phyloP scores from a whole-genome alignment of 495 filamentous ascomycete genomes.

The Penicillium robsamsonii region DNA sequence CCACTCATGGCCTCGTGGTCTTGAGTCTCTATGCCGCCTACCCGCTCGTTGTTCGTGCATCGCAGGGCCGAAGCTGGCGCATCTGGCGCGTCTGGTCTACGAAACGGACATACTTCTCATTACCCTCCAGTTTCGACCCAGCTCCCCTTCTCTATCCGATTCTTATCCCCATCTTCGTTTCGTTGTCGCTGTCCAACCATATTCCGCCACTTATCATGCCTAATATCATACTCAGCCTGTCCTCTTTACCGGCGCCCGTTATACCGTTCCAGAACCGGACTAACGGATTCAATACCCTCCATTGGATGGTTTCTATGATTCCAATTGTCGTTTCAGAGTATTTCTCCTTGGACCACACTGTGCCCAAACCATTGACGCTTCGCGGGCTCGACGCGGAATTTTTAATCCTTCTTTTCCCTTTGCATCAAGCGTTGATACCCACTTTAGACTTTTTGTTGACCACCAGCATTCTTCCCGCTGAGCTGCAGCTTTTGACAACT shows the following conservation, averaged over 20 bases:
- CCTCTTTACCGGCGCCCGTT: conserved; percentile 69
- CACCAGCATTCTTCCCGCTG: conserved; percentile 80
- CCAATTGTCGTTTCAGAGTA: conserved; percentile 56
- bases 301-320: conserved; percentile 69
- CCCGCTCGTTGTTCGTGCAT: conserved; percentile 37
- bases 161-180: conserved; percentile 70
- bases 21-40: conserved; percentile 47
- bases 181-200: conserved; percentile 66
- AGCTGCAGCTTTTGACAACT: conserved; percentile 81
- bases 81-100: conserved; percentile 25
- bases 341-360: conserved; percentile 28
- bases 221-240: conserved; percentile 78
- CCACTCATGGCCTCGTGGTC: conserved; percentile 40
- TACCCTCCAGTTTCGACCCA: conserved; percentile 80
- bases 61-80: conserved; percentile 27
- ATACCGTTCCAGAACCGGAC: conserved; percentile 59
- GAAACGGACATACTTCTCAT: conserved; percentile 40
- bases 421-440: conserved; percentile 78
- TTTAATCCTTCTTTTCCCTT: conserved; percentile 70
- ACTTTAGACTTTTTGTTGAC: conserved; percentile 77
- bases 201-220: conserved; percentile 59
- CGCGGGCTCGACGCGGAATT: conserved; percentile 56
- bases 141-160: conserved; percentile 87
- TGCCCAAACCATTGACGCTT: conserved; percentile 36
- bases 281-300: conserved; percentile 58